Conservation (phyloP, 2,329 filamentous ascomycete species). For the Diplodia sapinea region DNA sequence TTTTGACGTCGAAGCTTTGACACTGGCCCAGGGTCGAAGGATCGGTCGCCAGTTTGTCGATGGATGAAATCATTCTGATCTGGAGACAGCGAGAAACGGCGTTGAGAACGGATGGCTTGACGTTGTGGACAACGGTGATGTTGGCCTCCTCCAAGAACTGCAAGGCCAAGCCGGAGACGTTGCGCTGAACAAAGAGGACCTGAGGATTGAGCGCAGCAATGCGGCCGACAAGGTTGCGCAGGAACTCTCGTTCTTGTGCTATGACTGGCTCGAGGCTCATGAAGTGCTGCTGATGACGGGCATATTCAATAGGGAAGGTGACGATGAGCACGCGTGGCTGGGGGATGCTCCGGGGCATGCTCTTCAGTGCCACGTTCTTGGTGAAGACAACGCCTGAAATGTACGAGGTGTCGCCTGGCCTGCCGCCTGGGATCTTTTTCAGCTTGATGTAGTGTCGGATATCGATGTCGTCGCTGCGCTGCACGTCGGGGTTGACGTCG, state of each 20-base stretch:
- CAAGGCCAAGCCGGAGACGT: conserved; percentile 88
- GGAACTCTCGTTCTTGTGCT: conserved; percentile 91
- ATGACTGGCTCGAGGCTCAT: conserved; percentile 98
- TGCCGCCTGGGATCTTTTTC: conserved; percentile 92
- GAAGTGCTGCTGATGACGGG: conserved; percentile 89
- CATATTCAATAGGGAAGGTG: conserved; percentile 94
- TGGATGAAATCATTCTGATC: conserved; percentile 89
- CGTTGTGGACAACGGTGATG: conserved; percentile 93
- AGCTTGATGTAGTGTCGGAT: conserved; percentile 97
- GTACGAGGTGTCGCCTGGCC: conserved; percentile 90
- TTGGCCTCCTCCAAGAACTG: conserved; percentile 86
- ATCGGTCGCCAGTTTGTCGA: conserved; percentile 86
- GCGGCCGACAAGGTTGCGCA: conserved; percentile 87
- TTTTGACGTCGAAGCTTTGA: conserved; percentile 91
- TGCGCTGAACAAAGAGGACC: conserved; percentile 87
- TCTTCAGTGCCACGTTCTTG: conserved; percentile 95
- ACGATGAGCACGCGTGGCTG: conserved; percentile 90
- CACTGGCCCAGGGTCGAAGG: conserved; percentile 78
- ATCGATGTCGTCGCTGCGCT: conserved; percentile 91
- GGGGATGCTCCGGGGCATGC: conserved; percentile 85
- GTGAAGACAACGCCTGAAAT: conserved; percentile 96
- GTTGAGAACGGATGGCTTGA: conserved; percentile 93
- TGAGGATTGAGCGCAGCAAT: conserved; percentile 86
- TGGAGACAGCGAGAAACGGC: conserved; percentile 92
- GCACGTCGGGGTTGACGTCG: conserved; percentile 91